Evolutionary conservation across 2,329 filamentous ascomycete genomes (phyloP).

Genomic region (Phaeosphaeria sp.): DNA sequence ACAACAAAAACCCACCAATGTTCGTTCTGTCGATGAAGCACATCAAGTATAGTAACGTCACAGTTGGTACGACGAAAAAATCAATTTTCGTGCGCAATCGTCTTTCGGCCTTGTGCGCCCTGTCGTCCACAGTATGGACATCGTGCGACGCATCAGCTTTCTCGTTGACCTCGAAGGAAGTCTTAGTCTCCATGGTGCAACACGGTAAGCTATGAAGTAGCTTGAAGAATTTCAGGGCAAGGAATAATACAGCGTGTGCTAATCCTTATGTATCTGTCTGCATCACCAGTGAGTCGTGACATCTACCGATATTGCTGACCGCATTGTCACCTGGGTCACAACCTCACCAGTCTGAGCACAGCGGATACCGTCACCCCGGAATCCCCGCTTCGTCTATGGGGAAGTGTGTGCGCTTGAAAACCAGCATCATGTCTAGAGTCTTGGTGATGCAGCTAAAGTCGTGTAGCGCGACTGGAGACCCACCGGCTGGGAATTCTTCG

Average conservation of each 20-base stretch:
- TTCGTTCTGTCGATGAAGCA: conserved; percentile 75
- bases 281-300: background rate
- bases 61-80: conserved; percentile 66
- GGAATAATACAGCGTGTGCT: background rate
- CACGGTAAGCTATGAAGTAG: background rate
- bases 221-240: background rate
- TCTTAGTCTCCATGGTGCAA: conserved; percentile 11
- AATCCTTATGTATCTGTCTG: background rate
- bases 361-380: background rate
- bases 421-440: background rate
- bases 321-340: background rate
- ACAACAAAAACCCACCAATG: conserved; percentile 60
- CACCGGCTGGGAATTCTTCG: background rate
- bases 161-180: conserved; percentile 4
- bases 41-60: conserved; percentile 69
- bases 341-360: background rate
- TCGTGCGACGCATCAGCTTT: conserved; percentile 10
- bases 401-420: background rate
- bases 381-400: background rate
- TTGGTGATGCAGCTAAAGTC: background rate
- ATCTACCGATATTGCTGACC: background rate
- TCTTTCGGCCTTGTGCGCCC: conserved; percentile 59
- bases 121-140: conserved; percentile 52
- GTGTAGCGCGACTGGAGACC: background rate
- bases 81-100: conserved; percentile 68